phyloP scores from a whole-genome alignment of 1,284 basidiomycete genomes.

The Ustilago trichophora region DNA sequence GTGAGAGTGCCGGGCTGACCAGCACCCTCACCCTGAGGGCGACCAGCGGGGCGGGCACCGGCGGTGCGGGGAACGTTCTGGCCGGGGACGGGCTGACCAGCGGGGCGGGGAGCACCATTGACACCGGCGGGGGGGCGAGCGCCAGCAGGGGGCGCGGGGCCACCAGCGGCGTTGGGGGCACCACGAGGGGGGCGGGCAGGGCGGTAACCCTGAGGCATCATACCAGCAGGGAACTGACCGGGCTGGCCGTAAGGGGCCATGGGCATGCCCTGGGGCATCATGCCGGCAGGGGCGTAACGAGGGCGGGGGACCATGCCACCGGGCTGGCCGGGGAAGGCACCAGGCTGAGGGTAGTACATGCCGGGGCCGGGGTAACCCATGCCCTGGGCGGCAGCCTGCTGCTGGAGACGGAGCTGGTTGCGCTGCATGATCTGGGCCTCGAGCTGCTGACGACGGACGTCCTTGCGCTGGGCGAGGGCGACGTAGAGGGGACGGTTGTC shows the following conservation, averaged over 20 bases:
- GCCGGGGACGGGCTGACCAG: constrained; percentile 48
- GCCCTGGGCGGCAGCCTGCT: constrained; percentile 64
- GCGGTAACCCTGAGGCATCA: constrained; percentile 65
- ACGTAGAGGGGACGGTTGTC: constrained; percentile 98
- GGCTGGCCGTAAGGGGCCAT: constrained; percentile 63
- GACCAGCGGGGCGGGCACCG: constrained; percentile 39
- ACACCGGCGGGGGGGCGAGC: constrained; percentile 51
- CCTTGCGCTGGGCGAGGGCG: constrained; percentile 96
- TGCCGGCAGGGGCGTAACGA: constrained; percentile 63
- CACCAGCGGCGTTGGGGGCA: constrained; percentile 51
- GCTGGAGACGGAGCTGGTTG: constrained; percentile 66
- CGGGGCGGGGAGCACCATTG: constrained; percentile 55
- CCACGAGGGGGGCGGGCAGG: constrained; percentile 61
- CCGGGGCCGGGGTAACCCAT: constrained; percentile 64
- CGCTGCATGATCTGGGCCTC: constrained; percentile 79
- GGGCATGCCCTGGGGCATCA: constrained; percentile 66
- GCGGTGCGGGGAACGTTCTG: constrained; percentile 46
- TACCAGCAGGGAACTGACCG: constrained; percentile 62
- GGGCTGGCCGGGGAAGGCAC: constrained; percentile 63
- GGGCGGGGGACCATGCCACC: constrained; percentile 64
- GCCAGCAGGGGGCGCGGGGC: constrained; percentile 48
- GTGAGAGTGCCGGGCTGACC: constrained; percentile 58
- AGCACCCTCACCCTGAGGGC: constrained; percentile 29
- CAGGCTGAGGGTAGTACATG: constrained; percentile 66
- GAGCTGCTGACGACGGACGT: constrained; percentile 96